Base-by-base conservation (phyloP, 371 early-diverging fungal species). In the Funneliformis caledonium region DNA sequence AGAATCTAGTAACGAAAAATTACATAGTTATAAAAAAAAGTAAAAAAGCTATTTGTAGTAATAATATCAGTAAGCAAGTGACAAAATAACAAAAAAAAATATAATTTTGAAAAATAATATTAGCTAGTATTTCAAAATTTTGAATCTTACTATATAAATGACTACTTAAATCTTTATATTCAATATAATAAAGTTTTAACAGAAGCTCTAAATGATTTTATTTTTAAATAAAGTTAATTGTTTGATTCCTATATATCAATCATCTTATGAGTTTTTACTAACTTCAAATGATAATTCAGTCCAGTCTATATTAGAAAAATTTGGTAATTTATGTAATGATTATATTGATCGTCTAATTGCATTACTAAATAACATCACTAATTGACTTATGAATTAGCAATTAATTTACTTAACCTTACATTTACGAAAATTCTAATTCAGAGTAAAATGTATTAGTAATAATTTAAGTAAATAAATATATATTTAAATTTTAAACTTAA, bases 151-250 rank as follows among this genome's bases (percentile, higher is more conserved):
- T 26, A 64, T 64, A 64, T 64, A 31, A 2, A 64, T n/a, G 7
- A 64, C 26, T 8, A 4, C 22, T 9, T 0, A 64, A 64, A 64
- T 64, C 33, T 64, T 6, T 64, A 64, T 4, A 1, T 19, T 8
- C 64, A 64, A 64, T 22, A 64, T 31, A 64, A 10, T 4, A 64
- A 64, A 33, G 6, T 37, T 67, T 67, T 4, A 67, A 3, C 4
- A 16, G 42, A 67, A 67, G 42, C 12, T 67, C 19, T 26, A 5
- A 33, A 12, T 48, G 26, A 26, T 1, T 10, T 67, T 37, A 42
- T 67, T 37, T 67, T 67, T 67, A 67, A 67, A 43, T 67, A 67
- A 67, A 42, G 42, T 67, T 37, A 31, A 67, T 67, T 42, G 14
- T 67, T 67, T 43, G 6, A 43, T 37, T 67, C 19, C 19, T 42